These are phyloP conservation scores for Coniosporium tulheliwenetii DNA, from an alignment of 2,329 filamentous ascomycete species.

Conservation along the genomic window DNA sequence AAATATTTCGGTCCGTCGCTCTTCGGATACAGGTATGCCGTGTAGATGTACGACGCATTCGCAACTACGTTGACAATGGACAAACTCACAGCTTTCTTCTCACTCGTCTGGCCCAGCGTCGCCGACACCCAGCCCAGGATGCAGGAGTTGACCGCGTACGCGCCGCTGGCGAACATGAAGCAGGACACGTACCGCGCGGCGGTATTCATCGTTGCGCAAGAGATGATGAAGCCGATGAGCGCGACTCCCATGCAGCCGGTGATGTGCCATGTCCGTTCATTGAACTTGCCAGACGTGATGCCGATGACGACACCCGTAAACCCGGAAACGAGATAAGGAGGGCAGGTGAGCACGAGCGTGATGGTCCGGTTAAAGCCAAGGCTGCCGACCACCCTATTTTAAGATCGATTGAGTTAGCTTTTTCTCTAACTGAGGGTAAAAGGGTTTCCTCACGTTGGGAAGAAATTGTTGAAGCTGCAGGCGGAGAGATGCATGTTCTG, in stretches of 20 bases:
- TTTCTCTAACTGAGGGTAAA: no score
- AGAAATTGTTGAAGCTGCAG: slow-evolving; percentile 24
- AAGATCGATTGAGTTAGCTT: no score
- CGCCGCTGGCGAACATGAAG: slow-evolving; percentile 15
- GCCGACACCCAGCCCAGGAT: slow-evolving; percentile 27
- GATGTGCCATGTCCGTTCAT: slow-evolving; percentile 25
- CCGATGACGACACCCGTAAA: slow-evolving; percentile 14
- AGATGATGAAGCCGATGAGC: slow-evolving; percentile 20
- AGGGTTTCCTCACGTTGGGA: no score
- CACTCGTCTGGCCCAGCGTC: slow-evolving; percentile 24
- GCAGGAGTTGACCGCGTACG: slow-evolving; percentile 22
- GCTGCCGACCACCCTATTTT: slow-evolving; percentile 10
- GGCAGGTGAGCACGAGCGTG: slow-evolving; percentile 10
- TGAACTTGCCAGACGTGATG: slow-evolving; percentile 20
- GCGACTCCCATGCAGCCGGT: slow-evolving; percentile 18
- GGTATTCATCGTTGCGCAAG: slow-evolving; percentile 18
- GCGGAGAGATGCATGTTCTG: slow-evolving; percentile 40
- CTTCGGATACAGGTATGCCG: slow-evolving; percentile 18
- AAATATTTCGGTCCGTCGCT: slow-evolving; percentile 16
- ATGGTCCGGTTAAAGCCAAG: slow-evolving; percentile 23
- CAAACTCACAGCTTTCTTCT: slow-evolving; percentile 26
- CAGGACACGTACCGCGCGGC: slow-evolving; percentile 15
- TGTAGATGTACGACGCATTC: slow-evolving; percentile 24
- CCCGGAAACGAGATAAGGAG: slow-evolving; percentile 16
- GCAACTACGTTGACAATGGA: slow-evolving; percentile 26